Base-by-base conservation (phyloP, 2,329 filamentous ascomycete genomes). In the Epichloe glyceriae region DNA sequence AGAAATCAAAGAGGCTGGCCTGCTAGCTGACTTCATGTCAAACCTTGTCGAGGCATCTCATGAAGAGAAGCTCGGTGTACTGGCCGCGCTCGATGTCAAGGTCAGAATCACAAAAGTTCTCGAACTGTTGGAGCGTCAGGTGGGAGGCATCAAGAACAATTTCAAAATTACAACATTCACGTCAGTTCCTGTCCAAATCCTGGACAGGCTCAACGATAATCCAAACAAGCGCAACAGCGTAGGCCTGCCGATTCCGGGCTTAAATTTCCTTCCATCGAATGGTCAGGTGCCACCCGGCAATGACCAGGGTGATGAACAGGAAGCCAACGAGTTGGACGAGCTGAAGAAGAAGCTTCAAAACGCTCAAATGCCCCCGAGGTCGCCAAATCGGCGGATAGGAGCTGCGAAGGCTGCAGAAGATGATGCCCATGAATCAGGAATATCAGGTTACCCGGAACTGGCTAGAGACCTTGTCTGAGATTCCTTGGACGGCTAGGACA, bases 391-490 rank as follows among this genome's bases (percentile, higher is more conserved):
- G 91, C 89, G 1, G 86, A 95, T 52, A 79, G 90, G 93, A 98
- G 66, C 67, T 98, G 45, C 87, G 88, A 61, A 78, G 93, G 20
- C 70, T 98, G 54, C 86, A 86, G 61, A 95, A 95, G 72, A 97
- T 97, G 88, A 90, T 88, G 61, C 90, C 93, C 0, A 88, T 88
- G 47, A 93, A 97, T 63, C 91, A 94, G 38, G 93, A 98, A 62
- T 96, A 96, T 62, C 88, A 93, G 55, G 91, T 98, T 12, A 88
- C 86, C 57, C 76, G 91, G 56, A 95, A 89, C 47, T 98, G 96
- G 69, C 75, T 98, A 12, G 93, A 98, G 68, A 97, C 89, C 12
- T 71, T 98, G 52, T 79, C 88, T 0, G 93, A 98, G 64, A 93
- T 98, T 47, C 93, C 93, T 0, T 98, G 93, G 93, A 80, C 84